phyloP scores from a whole-genome alignment of 1,139 yeast species.

The Kodamaea plutei region DNA sequence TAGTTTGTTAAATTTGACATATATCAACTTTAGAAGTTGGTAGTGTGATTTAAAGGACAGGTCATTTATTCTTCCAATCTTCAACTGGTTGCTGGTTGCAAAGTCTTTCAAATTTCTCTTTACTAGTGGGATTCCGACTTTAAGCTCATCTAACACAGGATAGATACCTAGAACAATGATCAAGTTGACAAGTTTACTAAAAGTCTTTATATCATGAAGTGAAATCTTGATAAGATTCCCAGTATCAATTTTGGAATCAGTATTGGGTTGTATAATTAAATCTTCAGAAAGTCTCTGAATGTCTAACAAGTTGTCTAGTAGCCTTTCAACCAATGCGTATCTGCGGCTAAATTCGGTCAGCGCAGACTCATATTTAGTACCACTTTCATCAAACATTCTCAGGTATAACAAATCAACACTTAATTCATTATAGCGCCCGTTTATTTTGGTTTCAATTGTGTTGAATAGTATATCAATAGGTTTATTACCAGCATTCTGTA shows the following conservation, averaged over 20 bases:
- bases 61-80: conserved; percentile 16
- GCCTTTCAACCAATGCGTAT: conserved; percentile 21
- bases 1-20: conserved; percentile 28
- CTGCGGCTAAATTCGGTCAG: conserved; percentile 14
- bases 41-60: conserved; percentile 7
- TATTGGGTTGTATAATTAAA: conserved; percentile 8
- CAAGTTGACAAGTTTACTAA: conserved; percentile 60
- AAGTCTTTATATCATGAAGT: conserved; percentile 74
- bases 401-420: conserved; percentile 15
- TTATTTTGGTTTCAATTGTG: conserved; percentile 24
- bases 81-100: conserved; percentile 20
- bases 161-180: conserved; percentile 70
- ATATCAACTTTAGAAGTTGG: conserved; percentile 30
- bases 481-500: conserved; percentile 25
- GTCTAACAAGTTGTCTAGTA: conserved; percentile 29
- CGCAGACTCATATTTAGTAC: neutral
- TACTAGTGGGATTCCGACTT: conserved; percentile 63
- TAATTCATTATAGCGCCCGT: conserved; percentile 25
- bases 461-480: conserved; percentile 37
- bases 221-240: conserved; percentile 61
- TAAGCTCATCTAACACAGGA: conserved; percentile 50
- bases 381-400: conserved; percentile 7
- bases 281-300: conserved; percentile 34
- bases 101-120: conserved; percentile 53
- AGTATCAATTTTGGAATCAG: conserved; percentile 9